phyloP scores from a whole-genome alignment of 371 early-diverging fungal species.

The Rhizopus microsporus region DNA sequence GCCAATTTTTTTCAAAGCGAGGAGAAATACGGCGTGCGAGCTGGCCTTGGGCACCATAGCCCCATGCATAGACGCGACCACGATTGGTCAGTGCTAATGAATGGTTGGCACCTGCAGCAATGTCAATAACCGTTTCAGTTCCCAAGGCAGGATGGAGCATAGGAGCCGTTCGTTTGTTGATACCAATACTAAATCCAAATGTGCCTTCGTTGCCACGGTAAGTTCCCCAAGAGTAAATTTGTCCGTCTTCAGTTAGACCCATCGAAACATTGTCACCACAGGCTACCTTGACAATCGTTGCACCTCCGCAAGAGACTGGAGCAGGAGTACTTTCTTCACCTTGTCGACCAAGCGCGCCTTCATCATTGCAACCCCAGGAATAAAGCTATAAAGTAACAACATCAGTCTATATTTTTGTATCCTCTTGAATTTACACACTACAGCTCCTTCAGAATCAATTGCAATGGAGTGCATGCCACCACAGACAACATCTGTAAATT shows the following conservation, averaged over 20 bases:
- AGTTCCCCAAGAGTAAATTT: constrained; percentile 96
- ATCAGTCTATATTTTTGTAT: not conserved
- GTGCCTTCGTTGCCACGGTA: constrained; percentile 75
- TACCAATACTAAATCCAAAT: constrained; percentile 66
- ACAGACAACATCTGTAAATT: constrained; percentile 77
- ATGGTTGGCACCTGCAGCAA: constrained; percentile 93
- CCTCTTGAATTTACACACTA: constrained; percentile 41
- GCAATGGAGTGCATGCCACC: constrained; percentile 93
- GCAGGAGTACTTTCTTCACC: constrained; percentile 77
- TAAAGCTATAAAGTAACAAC: constrained; percentile 47
- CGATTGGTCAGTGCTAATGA: constrained; percentile 76
- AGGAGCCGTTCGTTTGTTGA: constrained; percentile 68
- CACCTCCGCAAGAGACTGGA: constrained; percentile 11
- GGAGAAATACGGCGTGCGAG: constrained; percentile 82
- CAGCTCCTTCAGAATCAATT: constrained; percentile 72
- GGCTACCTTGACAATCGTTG: constrained; percentile 78
- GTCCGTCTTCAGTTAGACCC: constrained; percentile 82
- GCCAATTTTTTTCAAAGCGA: constrained; percentile 63
- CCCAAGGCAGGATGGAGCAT: constrained; percentile 47
- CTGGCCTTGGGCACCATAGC: constrained; percentile 91
- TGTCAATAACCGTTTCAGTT: constrained; percentile 62
- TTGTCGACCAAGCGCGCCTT: constrained; percentile 90
- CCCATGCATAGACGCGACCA: constrained; percentile 90
- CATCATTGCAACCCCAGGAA: constrained; percentile 99
- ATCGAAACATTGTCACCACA: constrained; percentile 96